These are phyloP conservation scores for Leptographium radiaticola DNA, from an alignment of 2,329 filamentous ascomycete genomes.

Conservation along the genomic window DNA sequence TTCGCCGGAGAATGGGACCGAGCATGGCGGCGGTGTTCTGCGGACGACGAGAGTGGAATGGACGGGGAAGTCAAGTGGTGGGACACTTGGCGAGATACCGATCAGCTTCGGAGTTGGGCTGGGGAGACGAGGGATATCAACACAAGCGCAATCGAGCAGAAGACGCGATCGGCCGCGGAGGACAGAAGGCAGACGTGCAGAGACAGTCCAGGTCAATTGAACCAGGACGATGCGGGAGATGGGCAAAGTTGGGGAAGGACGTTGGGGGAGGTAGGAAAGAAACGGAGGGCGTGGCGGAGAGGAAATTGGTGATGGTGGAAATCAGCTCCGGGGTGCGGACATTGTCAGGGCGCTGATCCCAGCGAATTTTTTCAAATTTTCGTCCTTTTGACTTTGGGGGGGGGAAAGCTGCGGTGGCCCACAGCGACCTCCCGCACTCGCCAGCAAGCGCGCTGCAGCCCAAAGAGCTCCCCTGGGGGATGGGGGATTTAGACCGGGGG, in stretches of 20 bases:
- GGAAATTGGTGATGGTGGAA: background rate
- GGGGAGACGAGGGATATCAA: background rate
- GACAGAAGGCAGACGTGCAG: background rate
- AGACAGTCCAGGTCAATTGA: background rate
- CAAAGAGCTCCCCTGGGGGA: background rate
- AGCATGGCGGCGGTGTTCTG: constrained; percentile 34
- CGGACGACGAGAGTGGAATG: background rate
- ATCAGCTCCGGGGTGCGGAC: background rate
- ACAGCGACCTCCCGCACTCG: background rate
- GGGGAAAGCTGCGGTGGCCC: background rate
- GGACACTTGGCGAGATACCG: no score
- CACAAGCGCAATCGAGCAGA: background rate
- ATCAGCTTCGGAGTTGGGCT: background rate
- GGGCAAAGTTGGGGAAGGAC: background rate
- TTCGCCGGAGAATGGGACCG: constrained; percentile 50
- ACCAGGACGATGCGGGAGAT: background rate
- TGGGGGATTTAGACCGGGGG: background rate
- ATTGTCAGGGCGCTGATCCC: background rate
- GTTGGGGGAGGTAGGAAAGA: background rate
- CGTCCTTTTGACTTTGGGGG: background rate
- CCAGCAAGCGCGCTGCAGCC: background rate
- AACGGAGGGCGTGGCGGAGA: background rate
- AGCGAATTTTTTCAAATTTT: background rate
- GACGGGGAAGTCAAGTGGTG: background rate
- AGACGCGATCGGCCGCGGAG: background rate